These are phyloP conservation scores for Cytospora paraplurivora DNA, from an alignment of 2,329 filamentous ascomycete species.

Conservation along the genomic window DNA sequence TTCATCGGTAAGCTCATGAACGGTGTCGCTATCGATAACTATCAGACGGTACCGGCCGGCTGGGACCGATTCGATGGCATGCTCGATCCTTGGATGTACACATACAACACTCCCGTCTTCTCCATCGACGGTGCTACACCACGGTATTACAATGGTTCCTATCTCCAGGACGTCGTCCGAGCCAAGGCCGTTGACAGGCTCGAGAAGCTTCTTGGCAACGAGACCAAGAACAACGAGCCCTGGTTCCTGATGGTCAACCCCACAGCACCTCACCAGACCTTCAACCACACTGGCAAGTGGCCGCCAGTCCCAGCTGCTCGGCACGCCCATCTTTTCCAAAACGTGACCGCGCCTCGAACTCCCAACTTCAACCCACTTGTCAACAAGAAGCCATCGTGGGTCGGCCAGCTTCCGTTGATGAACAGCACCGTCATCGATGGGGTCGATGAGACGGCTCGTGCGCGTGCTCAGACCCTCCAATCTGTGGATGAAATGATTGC, in stretches of 20 bases:
- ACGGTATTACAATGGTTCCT: constrained; percentile 41
- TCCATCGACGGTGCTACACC: constrained; percentile 25
- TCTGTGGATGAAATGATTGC: constrained; percentile 48
- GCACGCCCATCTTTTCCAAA: constrained; percentile 63
- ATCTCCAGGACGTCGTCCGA: constrained; percentile 43
- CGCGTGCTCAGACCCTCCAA: constrained; percentile 47
- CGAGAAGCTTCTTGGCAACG: constrained; percentile 24
- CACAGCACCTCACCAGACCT: constrained; percentile 65
- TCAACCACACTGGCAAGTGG: constrained; percentile 36
- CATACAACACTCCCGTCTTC: constrained; percentile 57
- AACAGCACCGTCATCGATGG: constrained; percentile 20
- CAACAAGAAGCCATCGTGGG: constrained; percentile 42
- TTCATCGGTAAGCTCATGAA: constrained; percentile 77
- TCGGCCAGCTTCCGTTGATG: constrained; percentile 27
- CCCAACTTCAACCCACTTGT: constrained; percentile 63
- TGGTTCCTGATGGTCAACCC: constrained; percentile 71
- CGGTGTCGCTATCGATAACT: constrained; percentile 61
- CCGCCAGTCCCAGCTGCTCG: constrained; percentile 60
- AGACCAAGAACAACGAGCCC: constrained; percentile 42
- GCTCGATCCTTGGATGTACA: constrained; percentile 64
- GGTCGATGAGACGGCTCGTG: constrained; percentile 45
- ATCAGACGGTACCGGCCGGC: constrained; percentile 45
- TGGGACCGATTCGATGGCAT: constrained; percentile 36
- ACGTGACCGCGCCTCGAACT: constrained; percentile 61
- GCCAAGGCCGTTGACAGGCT: constrained; percentile 37